Base-by-base conservation (phyloP, 441 rosid species). In the Daphne laureola region DNA sequence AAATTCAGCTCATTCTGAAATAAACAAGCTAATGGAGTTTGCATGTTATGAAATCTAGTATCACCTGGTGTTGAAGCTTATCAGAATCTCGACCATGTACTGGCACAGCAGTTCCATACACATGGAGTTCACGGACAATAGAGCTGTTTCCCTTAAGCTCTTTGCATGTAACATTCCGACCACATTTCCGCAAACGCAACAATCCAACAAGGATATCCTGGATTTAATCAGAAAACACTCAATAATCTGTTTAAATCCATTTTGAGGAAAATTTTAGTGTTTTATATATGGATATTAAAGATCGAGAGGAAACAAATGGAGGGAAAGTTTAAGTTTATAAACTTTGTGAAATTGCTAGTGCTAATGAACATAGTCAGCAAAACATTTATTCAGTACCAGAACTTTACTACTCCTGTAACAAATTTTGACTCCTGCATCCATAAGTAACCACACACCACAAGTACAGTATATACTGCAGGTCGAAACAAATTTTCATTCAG, bases 161-260 rank as follows among this genome's bases (percentile, higher is more conserved):
- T 46, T 93, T 96, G 71, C 97, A 90, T 27, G 88, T 82, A 58
- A 81, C 87, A 51, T 93, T 93, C 64, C 63, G 72, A 43, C 97
- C 96, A 66, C 99, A 90, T 76, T 79, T 93, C 31, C 99, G 72
- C 74, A 93, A 72, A 17, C 99, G 91, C 80, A 90, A 70, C 59
- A 93, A 69, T 5, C 99, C 99, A 58, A 90, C 99, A 48, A 93
- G 97, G 65, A 93, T 87, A 75, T 93, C 99, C 99, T 93, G 80
- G 50, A 50, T 53, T 55, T 59, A 64, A 54, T 69, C 25, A 57
- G 27, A 51, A 12, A 54, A 42, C 35, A 50, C 27, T 58, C 17
- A 12, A 4, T 21, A 21, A 2, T 21, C 25, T 21, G 25, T 12
- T 12, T 43, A 14, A 1, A 12, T 2, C 13, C 6, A 43, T 1